Evolutionary conservation across 2,329 filamentous ascomycete genomes (phyloP).

Genomic region (Trichoderma sp.): DNA sequence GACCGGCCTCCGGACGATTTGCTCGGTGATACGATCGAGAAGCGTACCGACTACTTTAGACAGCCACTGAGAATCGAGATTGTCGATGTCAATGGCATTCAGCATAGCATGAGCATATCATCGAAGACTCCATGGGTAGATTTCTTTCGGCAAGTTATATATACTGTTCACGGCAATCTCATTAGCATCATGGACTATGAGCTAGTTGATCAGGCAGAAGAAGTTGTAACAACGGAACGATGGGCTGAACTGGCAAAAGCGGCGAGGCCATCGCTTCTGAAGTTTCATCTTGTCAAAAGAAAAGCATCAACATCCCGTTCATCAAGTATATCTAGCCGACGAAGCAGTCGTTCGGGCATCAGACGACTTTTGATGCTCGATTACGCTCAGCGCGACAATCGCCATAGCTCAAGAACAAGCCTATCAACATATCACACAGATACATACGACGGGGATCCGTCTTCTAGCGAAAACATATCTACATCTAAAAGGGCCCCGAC

Average conservation of each 20-base stretch:
- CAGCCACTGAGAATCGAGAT: neutral
- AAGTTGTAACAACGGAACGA: neutral
- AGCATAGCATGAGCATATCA: neutral
- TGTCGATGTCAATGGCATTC: neutral
- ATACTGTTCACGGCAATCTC: neutral
- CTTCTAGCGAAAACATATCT: neutral
- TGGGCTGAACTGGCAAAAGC: slow-evolving; percentile 3
- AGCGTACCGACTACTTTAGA: neutral
- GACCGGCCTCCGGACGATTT: neutral
- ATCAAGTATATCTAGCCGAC: neutral
- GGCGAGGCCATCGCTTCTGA: neutral
- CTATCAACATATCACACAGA: neutral
- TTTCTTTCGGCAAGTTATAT: neutral
- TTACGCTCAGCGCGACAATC: neutral
- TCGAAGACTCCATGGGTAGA: slow-evolving; percentile 7
- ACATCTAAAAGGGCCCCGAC: neutral
- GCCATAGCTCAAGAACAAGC: neutral
- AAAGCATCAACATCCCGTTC: neutral
- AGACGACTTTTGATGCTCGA: neutral
- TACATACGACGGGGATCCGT: neutral
- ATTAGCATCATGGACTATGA: neutral
- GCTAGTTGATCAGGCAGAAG: neutral
- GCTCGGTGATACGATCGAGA: neutral
- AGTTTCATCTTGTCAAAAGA: neutral
- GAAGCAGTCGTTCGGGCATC: neutral